Evolutionary conservation across 140 eudicot species (phyloP).

Genomic region (Flaveria floridana): DNA sequence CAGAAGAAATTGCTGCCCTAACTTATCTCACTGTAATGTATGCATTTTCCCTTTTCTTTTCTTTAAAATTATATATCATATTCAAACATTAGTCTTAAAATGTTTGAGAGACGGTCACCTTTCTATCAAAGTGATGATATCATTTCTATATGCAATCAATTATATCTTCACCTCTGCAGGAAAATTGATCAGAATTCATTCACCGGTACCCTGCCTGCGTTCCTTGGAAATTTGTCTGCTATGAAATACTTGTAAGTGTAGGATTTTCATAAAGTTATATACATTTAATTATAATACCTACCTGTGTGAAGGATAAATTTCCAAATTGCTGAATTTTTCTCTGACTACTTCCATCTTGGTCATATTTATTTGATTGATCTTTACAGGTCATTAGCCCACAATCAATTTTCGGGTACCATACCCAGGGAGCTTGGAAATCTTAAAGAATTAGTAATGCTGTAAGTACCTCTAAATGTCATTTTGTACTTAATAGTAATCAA

Average conservation of each 20-base stretch:
- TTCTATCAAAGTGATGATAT: not conserved
- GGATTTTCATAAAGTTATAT: not conserved
- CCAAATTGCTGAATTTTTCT: not conserved
- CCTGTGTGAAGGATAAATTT: conserved; percentile 4
- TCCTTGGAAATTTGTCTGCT: conserved; percentile 46
- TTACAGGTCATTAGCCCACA: conserved; percentile 44
- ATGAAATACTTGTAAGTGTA: conserved; percentile 41
- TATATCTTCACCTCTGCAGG: conserved; percentile 32
- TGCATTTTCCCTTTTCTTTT: conserved; percentile 15
- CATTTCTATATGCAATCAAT: not conserved
- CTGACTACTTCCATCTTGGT: conserved; percentile 14
- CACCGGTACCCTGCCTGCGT: conserved; percentile 48
- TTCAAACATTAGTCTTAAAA: conserved; percentile 4
- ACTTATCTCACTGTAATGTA: conserved; percentile 44
- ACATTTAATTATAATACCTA: not conserved
- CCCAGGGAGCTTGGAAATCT: conserved; percentile 55
- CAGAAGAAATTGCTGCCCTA: conserved; percentile 43
- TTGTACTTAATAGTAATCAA: not conserved
- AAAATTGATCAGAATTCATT: conserved; percentile 49
- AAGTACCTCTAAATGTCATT: conserved; percentile 25
- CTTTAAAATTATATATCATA: not conserved
- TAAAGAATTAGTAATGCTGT: conserved; percentile 41
- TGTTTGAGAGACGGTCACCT: not conserved
- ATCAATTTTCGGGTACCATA: conserved; percentile 44
- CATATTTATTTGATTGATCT: conserved; percentile 15